Percentiles rank a stretch among this genome's conserved stretches.
Evolutionary conservation across 108 stramenopile species (phyloP).

Genomic region (Nitzschia sp.): DNA sequence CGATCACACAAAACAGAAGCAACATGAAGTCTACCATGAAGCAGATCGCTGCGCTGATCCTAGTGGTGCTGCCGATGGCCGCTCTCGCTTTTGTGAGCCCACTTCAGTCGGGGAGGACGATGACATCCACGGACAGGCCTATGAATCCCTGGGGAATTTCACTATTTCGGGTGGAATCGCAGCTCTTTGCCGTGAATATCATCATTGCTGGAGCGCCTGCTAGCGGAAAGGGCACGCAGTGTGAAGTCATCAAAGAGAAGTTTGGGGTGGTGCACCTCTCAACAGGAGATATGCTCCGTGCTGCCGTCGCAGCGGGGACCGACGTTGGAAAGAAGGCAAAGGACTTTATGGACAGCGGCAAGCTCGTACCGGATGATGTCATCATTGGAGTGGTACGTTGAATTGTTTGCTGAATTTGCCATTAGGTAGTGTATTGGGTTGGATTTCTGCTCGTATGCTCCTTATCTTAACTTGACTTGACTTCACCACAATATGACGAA

Average conservation of each 20-base stretch:
- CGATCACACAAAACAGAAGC: no score
- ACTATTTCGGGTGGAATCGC: neutral
- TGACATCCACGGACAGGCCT: neutral
- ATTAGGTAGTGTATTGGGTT: neutral
- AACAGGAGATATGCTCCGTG: slow-evolving; percentile 89
- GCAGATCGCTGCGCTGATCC: neutral
- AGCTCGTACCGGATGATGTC: slow-evolving; percentile 95
- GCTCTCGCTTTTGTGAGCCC: neutral
- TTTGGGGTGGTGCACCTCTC: slow-evolving; percentile 84
- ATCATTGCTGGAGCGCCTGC: slow-evolving; percentile 90
- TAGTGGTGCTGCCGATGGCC: neutral
- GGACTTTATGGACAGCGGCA: slow-evolving; percentile 90
- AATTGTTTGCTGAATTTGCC: neutral
- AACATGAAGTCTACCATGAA: no score
- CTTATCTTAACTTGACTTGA: neutral
- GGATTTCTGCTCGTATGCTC: no score
- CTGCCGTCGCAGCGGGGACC: slow-evolving; percentile 45
- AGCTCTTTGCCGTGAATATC: slow-evolving; percentile 36
- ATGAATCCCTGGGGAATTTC: neutral
- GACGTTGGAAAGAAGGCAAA: slow-evolving; percentile 75
- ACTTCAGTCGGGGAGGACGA: neutral
- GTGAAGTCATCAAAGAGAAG: slow-evolving; percentile 66
- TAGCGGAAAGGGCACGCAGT: slow-evolving; percentile 90
- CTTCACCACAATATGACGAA: no score
- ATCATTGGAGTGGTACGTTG: slow-evolving; percentile 88